These are phyloP conservation scores for Cyclotella choctawhatcheeana DNA, from an alignment of 108 stramenopile species.

Conservation along the genomic window DNA sequence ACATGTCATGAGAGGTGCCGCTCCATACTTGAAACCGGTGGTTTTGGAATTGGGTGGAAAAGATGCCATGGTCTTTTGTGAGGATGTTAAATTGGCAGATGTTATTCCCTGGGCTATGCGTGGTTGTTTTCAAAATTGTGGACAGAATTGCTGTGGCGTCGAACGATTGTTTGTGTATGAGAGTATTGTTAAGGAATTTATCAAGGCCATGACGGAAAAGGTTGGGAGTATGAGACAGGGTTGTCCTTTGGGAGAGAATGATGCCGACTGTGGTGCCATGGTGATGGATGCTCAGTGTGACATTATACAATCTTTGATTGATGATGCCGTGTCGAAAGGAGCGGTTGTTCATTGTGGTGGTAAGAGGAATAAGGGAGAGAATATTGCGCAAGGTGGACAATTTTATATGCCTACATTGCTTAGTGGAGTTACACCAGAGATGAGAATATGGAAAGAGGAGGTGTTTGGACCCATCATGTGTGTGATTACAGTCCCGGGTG, in stretches of 20 bases:
- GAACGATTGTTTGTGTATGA: constrained; percentile 98
- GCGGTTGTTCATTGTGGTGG: constrained; percentile 93
- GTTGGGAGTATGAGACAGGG: constrained; percentile 84
- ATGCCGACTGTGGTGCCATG: constrained; percentile 95
- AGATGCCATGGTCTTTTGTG: constrained; percentile 97
- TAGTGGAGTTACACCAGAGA: constrained; percentile 89
- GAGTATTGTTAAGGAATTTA: constrained; percentile 75
- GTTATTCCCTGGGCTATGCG: constrained; percentile 93
- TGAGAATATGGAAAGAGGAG: constrained; percentile 96
- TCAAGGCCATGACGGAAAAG: constrained; percentile 57
- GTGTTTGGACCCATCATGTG: constrained; percentile 99
- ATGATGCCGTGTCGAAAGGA: constrained; percentile 97
- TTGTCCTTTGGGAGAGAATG: constrained; percentile 70
- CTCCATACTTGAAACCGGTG: constrained; percentile 93
- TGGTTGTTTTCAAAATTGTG: constrained; percentile 97
- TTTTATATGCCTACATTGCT: constrained; percentile 97
- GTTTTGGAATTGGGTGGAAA: constrained; percentile 99
- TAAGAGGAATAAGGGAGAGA: constrained; percentile 58
- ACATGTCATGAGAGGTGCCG: constrained; percentile 91
- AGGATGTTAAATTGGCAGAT: constrained; percentile 84
- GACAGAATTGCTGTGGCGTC: constrained; percentile 98
- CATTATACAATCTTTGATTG: constrained; percentile 89
- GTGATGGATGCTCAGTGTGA: constrained; percentile 86
- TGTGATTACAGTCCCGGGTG: constrained; percentile 86
- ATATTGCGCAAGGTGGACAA: constrained; percentile 61